Conservation (phyloP, 805 yeast species). For the Starmerella sp. region DNA sequence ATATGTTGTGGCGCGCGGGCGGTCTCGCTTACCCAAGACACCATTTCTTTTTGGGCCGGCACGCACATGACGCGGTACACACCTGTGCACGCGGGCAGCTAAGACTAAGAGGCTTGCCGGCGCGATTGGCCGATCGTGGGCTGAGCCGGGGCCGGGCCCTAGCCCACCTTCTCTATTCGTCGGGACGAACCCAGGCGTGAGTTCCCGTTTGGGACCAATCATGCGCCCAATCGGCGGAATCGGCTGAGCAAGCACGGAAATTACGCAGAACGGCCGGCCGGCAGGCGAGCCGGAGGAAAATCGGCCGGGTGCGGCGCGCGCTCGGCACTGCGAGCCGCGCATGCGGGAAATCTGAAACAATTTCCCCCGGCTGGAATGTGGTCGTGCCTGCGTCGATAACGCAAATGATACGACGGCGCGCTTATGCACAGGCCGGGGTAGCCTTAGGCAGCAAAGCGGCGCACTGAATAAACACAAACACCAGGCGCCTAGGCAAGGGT, state of each 20-base stretch:
- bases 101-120: not conserved
- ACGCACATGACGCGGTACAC: not conserved
- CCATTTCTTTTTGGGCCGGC: not conserved
- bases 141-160: not conserved
- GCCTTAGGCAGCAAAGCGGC: slow-evolving; percentile 1
- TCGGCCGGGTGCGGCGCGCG: no score
- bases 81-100: not conserved
- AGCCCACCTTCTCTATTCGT: not conserved
- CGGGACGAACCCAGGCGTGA: not conserved
- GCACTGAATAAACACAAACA: slow-evolving; percentile 4
- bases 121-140: not conserved
- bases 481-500: not conserved
- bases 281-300: no score
- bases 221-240: not conserved
- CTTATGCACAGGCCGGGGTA: not conserved
- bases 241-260: not conserved
- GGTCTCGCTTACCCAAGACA: no score
- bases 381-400: not conserved
- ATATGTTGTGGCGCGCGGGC: no score
- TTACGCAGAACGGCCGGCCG: no score
- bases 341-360: not conserved
- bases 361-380: not conserved
- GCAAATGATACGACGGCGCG: not conserved
- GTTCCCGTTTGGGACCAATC: not conserved
- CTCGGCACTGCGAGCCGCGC: not conserved